Base-by-base conservation (phyloP, 164 flowering plant genomes). In the Litsea cubeba region DNA sequence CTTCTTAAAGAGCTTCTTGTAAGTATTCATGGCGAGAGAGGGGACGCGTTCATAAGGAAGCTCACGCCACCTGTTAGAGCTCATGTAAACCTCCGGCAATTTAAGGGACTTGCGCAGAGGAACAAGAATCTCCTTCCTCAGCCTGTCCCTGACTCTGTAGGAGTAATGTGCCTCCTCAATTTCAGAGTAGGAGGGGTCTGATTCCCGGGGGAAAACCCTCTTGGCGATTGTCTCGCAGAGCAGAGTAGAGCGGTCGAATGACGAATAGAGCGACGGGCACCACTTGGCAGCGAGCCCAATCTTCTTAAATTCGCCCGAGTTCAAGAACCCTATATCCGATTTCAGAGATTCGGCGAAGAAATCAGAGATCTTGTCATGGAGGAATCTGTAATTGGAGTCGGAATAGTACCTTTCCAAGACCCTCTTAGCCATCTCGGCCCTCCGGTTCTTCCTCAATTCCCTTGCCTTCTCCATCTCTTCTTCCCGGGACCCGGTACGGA, bases 21-120 rank as follows among this genome's bases (percentile, higher is more conserved):
- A 86, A 12, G 20, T 76, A 26, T 83, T 86, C 88, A 85, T 86
- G 12, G 91, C 91, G 6, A 88, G 85, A 0, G 89, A 86, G 5
- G 88, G 72, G 7, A 88, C 91, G 30, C 87, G 71, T 30, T 72
- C 57, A 72, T 87, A 87, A 79, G 84, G 86, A 71, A 86, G 76
- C 11, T 71, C 14, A 2, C 35, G 63, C 91, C 91, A 88, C 62
- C 62, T 65, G n/a, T 82, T 79, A 82, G 0, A 83, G 6, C 35
- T 30, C 5, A 30, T 30, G 35, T 30, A 30, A 0, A 30, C 72
- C 77, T 87, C 87, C 0, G 87, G 90, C 62, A 87, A 65, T 30
- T 85, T 70, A 3, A 87, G 76, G 3, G 63, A 70, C 65, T 40
- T 20, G 22, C 79, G 79, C 0, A 83, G 75, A 6, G 88, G 89